Base-by-base conservation (phyloP, 164 flowering plant genomes). In the Taxillus chinensis region DNA sequence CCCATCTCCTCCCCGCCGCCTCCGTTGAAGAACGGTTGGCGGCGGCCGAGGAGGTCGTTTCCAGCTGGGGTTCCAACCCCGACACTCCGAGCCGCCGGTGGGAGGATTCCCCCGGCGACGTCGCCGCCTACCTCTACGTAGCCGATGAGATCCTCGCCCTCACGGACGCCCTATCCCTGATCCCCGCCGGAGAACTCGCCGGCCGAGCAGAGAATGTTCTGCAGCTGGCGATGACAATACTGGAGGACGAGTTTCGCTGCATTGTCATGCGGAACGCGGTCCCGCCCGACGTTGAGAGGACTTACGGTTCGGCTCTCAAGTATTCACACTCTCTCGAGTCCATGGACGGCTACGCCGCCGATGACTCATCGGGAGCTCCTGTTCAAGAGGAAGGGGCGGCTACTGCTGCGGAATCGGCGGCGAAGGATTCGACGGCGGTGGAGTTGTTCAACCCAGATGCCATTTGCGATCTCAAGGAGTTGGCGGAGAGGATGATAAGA, bases 191-290 rank as follows among this genome's bases (percentile, higher is more conserved):
- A 12, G 71, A 57, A 59, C 38, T 64, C 17, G 12, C 67, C 55
- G 80, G 77, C 49, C 76, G 84, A 0, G 83, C 83, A 0, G 85
- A 83, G 71, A 74, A 60, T 16, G 77, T 77, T 9, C 62, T 83
- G 4, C 85, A 82, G 59, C 7, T 74, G 39, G 92, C 92, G 7
- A 83, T 86, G 92, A 58, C 75, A 37, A 71, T 68, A 49, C 61
- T 86, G 57, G 87, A 86, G 80, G 89, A 84, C 14, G 92, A 86
- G 68, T 80, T 86, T 60, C 71, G 82, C 7, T 73, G 66, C 39
- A 62, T 82, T 37, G 61, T 86, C 63, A 63, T 74, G 7, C 62
- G 77, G 38, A 78, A 72, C 49, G 73, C 79, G 0, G 66, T 77
- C n/a, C 83, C 82, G 2, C 65, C 82, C 3, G 85, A 86, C 45